Base-by-base conservation (phyloP, 2,329 filamentous ascomycete genomes). In the Aureobasidium sp. region DNA sequence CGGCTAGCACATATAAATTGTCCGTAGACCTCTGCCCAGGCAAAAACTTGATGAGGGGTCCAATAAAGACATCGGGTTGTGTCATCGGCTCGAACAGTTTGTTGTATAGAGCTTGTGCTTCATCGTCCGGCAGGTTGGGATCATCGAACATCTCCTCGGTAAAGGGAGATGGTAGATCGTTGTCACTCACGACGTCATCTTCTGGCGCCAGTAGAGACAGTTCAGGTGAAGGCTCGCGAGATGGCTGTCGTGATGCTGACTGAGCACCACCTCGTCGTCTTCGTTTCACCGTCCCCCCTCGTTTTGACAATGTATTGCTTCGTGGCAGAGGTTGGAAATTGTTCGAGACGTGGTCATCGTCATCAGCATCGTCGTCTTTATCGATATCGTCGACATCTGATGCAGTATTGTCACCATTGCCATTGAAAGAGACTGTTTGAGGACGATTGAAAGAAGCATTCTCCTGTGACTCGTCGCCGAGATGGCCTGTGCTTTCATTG, bases 1-100 rank as follows among this genome's bases (percentile, higher is more conserved):
- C 75, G 1, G 83, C 81, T n/a, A 84, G 72, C 2, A 75, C 73
- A 64, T 83, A 83, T 0, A 86, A 76, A 63, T 80, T 79, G n/a
- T 80, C 79, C 0, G 76, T 77, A 12, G 80, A 75, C 63, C 81
- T 76, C 42, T 72, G 70, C 5, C 73, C 70, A 5, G 74, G 72
- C 22, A 74, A 70, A 64, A 71, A 72, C 65, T 77, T 79, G 17
- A 74, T 78, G 29, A 81, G 68, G 1, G 75, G 70, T 8, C 70
- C 70, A 49, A 79, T 72, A 57, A 80, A 74, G 22, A 71, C 68
- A 45, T 78, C 75, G 1, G 75, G 70, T 49, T 78, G 74, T 12
- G 75, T 72, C 69, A 80, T 73, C 2, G 77, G 74, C 41, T 71
- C 68, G 65, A 75, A 80, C 6, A 70, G 67, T 8, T 67, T 71